These are phyloP conservation scores for Sphagnum magellanicum DNA, from an alignment of 228 moss, liverwort and hornwort genomes.

Conservation along the genomic window DNA sequence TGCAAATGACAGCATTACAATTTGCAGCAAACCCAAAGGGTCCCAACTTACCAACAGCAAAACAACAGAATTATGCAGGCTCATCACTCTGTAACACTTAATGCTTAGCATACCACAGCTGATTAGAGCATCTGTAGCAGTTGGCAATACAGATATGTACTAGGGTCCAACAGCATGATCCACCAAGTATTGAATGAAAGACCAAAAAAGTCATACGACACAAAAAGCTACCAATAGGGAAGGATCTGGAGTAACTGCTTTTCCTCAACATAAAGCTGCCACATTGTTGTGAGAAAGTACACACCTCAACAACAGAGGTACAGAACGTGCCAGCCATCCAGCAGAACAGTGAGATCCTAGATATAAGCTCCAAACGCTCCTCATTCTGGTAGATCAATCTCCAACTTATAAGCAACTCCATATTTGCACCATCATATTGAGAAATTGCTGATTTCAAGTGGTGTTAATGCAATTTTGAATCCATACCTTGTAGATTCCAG, in stretches of 20 bases:
- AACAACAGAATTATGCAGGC: not conserved
- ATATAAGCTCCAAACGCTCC: conserved; percentile 65
- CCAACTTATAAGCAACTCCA: conserved; percentile 1
- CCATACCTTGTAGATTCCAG: conserved; percentile 90
- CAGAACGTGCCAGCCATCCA: conserved; percentile 76
- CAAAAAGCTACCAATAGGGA: not conserved
- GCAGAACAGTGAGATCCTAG: conserved; percentile 72
- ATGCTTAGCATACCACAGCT: no score
- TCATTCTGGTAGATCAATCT: conserved; percentile 41
- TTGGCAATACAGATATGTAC: no score
- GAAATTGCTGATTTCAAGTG: no score
- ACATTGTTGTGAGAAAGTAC: conserved; percentile 4
- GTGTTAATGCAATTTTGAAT: no score
- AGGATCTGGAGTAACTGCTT: not conserved
- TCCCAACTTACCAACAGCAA: not conserved
- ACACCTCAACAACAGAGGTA: conserved; percentile 58
- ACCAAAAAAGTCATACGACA: not conserved
- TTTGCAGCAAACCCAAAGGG: not conserved
- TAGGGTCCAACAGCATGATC: no score
- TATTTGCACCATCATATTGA: not conserved
- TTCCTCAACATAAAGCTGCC: no score
- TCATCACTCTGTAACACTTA: no score
- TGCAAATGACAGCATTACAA: not conserved
- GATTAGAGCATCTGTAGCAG: no score
- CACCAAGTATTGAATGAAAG: not conserved